These are phyloP conservation scores for Verticillium isaacii DNA, from an alignment of 2,329 filamentous ascomycete species.

Conservation along the genomic window DNA sequence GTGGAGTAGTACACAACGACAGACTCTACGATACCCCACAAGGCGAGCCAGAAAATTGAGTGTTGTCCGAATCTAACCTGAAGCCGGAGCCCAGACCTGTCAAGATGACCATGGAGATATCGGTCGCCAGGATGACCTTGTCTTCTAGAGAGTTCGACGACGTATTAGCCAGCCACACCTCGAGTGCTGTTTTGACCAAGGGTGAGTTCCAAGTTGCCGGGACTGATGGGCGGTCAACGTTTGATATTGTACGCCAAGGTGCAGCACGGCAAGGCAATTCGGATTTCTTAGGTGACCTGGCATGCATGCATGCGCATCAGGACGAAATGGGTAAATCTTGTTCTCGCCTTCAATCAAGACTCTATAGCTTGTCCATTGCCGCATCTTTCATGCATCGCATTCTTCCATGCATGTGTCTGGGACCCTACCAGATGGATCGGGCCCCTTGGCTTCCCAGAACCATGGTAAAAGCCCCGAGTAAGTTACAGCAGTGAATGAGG, in stretches of 20 bases:
- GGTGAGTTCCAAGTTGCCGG: background rate
- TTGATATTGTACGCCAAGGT: background rate
- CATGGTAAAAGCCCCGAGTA: background rate
- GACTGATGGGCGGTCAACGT: background rate
- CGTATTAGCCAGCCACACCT: background rate
- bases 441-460: background rate
- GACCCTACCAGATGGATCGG: background rate
- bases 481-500: background rate
- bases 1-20: slow-evolving; percentile 4
- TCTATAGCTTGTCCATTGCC: background rate
- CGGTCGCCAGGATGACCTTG: slow-evolving; percentile 7
- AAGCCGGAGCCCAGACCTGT: slow-evolving; percentile 5
- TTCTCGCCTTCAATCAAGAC: background rate
- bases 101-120: slow-evolving; percentile 6
- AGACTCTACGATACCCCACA: slow-evolving; percentile 10
- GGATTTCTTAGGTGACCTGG: background rate
- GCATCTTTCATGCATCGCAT: background rate
- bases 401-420: background rate
- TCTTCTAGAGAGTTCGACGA: slow-evolving; percentile 1
- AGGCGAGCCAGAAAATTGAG: slow-evolving; percentile 8
- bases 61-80: slow-evolving; percentile 8
- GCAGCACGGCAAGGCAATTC: background rate
- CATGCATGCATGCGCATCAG: background rate
- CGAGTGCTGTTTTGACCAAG: background rate
- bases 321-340: background rate